Evolutionary conservation across 495 filamentous ascomycete genomes (phyloP).

Genomic region (Coniosporium apollinis): DNA sequence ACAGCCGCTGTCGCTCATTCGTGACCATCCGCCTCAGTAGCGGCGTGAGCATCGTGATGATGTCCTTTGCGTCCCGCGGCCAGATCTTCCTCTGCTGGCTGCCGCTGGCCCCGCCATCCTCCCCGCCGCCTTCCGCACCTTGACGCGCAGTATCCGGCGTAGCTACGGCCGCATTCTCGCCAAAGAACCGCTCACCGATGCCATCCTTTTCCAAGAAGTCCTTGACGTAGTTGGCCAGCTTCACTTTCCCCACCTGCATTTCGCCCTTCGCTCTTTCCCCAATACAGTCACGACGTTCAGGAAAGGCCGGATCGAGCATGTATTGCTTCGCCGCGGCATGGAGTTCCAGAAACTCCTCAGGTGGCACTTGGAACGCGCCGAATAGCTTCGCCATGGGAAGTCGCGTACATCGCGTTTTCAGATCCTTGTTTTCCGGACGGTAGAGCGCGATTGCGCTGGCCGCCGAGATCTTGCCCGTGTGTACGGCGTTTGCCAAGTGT

Average conservation of each 20-base stretch:
- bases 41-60: conserved; percentile 41
- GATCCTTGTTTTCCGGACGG: no score
- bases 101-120: conserved; percentile 1
- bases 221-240: conserved; percentile 42
- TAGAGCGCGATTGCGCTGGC: no score
- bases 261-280: conserved; percentile 42
- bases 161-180: no score
- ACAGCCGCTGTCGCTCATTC: conserved; percentile 45
- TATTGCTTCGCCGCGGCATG: conserved; percentile 43
- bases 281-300: conserved; percentile 41
- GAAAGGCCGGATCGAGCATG: conserved; percentile 41
- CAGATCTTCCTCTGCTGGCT: conserved; percentile 33
- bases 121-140: background rate
- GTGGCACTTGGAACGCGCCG: conserved; percentile 36
- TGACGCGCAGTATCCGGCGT: no score
- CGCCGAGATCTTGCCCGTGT: no score
- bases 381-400: conserved; percentile 48
- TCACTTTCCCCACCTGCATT: conserved; percentile 42
- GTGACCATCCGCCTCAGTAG: conserved; percentile 45
- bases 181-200: conserved; percentile 39
- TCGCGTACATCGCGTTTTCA: no score
- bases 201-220: conserved; percentile 39
- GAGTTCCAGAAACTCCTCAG: conserved; percentile 41
- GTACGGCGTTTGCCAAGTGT: no score
- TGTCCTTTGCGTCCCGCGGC: conserved; percentile 35